Conservation (phyloP, 768 basidiomycete genomes). For the Pleurotus tuoliensis region DNA sequence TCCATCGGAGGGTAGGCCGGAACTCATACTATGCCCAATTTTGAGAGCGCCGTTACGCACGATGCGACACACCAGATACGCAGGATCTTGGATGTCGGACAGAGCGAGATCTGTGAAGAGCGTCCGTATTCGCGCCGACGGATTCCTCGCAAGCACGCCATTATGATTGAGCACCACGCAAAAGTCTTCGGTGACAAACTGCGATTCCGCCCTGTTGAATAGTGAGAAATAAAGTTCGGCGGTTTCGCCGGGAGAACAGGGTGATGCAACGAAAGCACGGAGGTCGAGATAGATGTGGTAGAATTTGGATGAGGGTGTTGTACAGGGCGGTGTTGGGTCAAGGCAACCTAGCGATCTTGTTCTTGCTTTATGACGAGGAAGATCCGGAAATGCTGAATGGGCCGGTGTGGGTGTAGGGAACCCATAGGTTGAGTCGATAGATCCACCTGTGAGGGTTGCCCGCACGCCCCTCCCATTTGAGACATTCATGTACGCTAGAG, state of each 20-base stretch:
- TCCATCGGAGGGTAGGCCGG: constrained; percentile 35
- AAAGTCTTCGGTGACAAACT: constrained; percentile 93
- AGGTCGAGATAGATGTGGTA: constrained; percentile 90
- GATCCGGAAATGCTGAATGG: constrained; percentile 70
- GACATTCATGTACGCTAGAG: constrained; percentile 73
- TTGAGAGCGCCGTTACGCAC: constrained; percentile 86
- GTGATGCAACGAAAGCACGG: constrained; percentile 87
- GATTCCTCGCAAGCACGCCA: constrained; percentile 80
- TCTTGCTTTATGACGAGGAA: constrained; percentile 32
- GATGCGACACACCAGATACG: constrained; percentile 89
- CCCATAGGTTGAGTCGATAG: constrained; percentile 42
- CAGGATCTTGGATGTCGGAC: constrained; percentile 79
- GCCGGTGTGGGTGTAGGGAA: constrained; percentile 56
- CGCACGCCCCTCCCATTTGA: constrained; percentile 27
- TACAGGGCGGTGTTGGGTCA: constrained; percentile 21
- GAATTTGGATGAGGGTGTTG: constrained; percentile 59
- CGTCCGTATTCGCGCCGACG: constrained; percentile 71
- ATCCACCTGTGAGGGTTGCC: constrained; percentile 36
- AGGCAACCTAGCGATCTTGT: constrained; percentile 35
- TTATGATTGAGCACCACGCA: constrained; percentile 89
- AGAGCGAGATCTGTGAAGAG: constrained; percentile 87
- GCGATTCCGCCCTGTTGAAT: constrained; percentile 77
- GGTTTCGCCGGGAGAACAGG: constrained; percentile 87
- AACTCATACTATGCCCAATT: constrained; percentile 53
- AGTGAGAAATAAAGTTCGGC: constrained; percentile 93